phyloP scores from a whole-genome alignment of 2,329 filamentous ascomycete species.

The Arthrobotrys megalospora region DNA sequence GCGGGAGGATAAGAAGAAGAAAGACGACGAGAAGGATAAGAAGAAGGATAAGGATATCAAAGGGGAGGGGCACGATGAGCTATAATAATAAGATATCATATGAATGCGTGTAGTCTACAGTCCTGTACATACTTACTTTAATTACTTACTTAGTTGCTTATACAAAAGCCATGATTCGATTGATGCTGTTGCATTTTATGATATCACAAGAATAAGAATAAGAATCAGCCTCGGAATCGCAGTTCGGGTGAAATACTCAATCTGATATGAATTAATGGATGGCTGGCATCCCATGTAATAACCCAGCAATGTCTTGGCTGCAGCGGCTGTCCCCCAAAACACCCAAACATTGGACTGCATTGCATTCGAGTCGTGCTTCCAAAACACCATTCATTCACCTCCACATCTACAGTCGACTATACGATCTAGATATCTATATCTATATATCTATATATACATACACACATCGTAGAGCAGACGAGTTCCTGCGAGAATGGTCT shows the following conservation, averaged over 20 bases:
- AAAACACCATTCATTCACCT: neutral
- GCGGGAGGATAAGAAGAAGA: slow-evolving; percentile 65
- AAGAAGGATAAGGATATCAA: slow-evolving; percentile 29
- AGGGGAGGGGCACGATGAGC: slow-evolving; percentile 46
- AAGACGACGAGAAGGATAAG: slow-evolving; percentile 63
- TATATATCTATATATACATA: neutral
- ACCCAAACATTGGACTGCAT: neutral
- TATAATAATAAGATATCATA: neutral
- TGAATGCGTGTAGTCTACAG: neutral
- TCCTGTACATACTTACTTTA: slow-evolving; percentile 2
- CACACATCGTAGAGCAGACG: neutral
- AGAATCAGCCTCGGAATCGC: slow-evolving; percentile 3
- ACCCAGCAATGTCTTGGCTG: slow-evolving; percentile 6
- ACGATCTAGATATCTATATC: too few relatives aligned
- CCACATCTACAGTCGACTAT: too few relatives aligned
- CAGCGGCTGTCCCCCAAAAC: slow-evolving; percentile 4
- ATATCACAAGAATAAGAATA: too few relatives aligned
- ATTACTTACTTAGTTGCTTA: too few relatives aligned
- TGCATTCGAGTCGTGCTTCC: slow-evolving; percentile 10
- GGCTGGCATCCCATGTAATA: neutral
- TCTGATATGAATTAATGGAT: slow-evolving; percentile 3
- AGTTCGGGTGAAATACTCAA: slow-evolving; percentile 13
- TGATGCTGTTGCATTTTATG: too few relatives aligned
- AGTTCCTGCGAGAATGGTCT: slow-evolving; percentile 48
- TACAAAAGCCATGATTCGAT: neutral